Conservation (phyloP, 805 yeast species). For the Wilhelminamyces savonicus region DNA sequence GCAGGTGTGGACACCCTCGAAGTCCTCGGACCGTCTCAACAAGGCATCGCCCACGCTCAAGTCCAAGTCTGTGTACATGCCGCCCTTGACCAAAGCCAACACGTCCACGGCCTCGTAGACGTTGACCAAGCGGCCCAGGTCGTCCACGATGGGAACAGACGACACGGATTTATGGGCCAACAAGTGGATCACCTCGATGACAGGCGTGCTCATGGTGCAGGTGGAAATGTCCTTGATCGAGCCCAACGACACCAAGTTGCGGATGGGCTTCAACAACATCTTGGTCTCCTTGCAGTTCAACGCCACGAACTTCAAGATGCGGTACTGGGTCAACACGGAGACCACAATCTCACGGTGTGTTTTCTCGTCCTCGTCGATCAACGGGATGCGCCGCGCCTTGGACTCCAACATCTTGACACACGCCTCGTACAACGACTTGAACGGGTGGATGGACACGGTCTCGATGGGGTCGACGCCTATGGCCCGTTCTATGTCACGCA, state of each 20-base stretch:
- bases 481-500: conserved; percentile 79
- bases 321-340: conserved; percentile 89
- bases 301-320: conserved; percentile 92
- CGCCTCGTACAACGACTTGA: conserved; percentile 83
- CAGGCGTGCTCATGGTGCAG: conserved; percentile 87
- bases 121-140: conserved; percentile 59
- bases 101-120: conserved; percentile 97
- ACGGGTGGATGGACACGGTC: conserved; percentile 84
- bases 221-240: conserved; percentile 52
- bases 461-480: conserved; percentile 84
- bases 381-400: conserved; percentile 87
- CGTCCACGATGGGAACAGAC: conserved; percentile 90
- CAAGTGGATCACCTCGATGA: conserved; percentile 83
- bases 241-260: conserved; percentile 62
- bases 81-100: conserved; percentile 86
- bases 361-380: conserved; percentile 90
- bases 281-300: conserved; percentile 93
- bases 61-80: conserved; percentile 83
- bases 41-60: conserved; percentile 94
- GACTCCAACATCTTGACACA: conserved; percentile 86
- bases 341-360: conserved; percentile 93
- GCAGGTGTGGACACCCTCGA: conserved; percentile 97
- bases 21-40: conserved; percentile 89
- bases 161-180: conserved; percentile 77
- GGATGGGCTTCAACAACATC: conserved; percentile 69